Conservation (phyloP, 768 basidiomycete species). For the Podaxis mareebaensis region DNA sequence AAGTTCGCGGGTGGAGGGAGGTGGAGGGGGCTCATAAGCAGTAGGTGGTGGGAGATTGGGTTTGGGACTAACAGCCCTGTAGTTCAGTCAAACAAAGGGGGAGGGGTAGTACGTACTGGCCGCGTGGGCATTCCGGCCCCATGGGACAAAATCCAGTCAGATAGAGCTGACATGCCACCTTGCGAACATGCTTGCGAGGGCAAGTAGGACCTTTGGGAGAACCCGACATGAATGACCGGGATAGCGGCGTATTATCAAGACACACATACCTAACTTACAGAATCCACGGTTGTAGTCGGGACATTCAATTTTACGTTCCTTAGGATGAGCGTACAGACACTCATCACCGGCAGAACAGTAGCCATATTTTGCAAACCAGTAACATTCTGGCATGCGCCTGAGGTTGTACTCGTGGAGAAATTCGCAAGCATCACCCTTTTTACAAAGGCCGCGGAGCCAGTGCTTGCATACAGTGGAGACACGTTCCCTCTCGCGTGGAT, state of each 20-base stretch:
- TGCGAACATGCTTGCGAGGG: conserved; percentile 89
- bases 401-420: conserved; percentile 99
- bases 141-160: conserved; percentile 91
- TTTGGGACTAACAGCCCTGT: conserved; percentile 61
- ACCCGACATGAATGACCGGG: conserved; percentile 15
- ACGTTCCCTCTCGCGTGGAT: conserved; percentile 81
- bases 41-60: conserved; percentile 66
- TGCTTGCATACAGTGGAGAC: conserved; percentile 97
- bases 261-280: conserved; percentile 81
- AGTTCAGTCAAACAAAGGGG: conserved; percentile 15
- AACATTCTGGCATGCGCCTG: conserved; percentile 97
- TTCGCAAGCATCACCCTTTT: conserved; percentile 97
- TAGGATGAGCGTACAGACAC: conserved; percentile 94
- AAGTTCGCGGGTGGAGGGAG: conserved; percentile 74
- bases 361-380: conserved; percentile 98
- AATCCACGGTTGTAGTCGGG: conserved; percentile 96
- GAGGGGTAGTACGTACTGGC: conserved; percentile 67
- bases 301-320: conserved; percentile 89
- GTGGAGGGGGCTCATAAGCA: conserved; percentile 77
- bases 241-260: background rate
- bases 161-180: conserved; percentile 89
- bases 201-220: conserved; percentile 70
- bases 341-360: conserved; percentile 97
- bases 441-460: conserved; percentile 96
- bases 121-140: conserved; percentile 83